Base-by-base conservation (phyloP, 352 stramenopile genomes). In the Globisporangium alternatum region DNA sequence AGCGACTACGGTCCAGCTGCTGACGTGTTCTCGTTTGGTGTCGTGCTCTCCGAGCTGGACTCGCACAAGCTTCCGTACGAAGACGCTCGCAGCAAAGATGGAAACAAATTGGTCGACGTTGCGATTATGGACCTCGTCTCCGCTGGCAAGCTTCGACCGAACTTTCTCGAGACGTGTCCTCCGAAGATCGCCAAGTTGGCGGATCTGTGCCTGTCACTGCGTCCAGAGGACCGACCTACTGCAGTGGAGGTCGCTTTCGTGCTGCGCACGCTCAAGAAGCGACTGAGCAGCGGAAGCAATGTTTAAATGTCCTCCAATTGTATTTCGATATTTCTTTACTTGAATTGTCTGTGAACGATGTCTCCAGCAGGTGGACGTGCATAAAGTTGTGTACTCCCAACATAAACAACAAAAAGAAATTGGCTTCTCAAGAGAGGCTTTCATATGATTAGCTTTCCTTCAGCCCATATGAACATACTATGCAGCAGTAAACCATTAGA, bases 21-120 rank as follows among this genome's bases (percentile, higher is more conserved):
- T 5, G 78, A 88, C 28, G 78, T 85, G 25, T 86, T 81, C 66
- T 80, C 76, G 9, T 81, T 86, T 15, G 75, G 75, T 5, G 71
- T 70, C 3, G 28, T 83, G 10, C 65, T 88, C 2, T 72, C 70
- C 5, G 78, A 85, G 47, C 58, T 88, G 8, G 78, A 85, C 51
- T 82, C 76, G 10, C 78, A 83, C 62, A 66, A 68, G 45, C 72
- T 79, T 21, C 74, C 76, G 5, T 88, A 83, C 62, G 70, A 75
- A 44, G 70, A 74, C 5, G 39, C 56, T 10, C 59, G 60, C 9
- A 62, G 57, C 1, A 43, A 61, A 1, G 67, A 64, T 9, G 68
- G 67, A 0, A 67, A 72, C 13, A 66, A 65, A 35, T 21, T 79
- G 10, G 68, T 72, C 2, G 71, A 72, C 28, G 76, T 74, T 25